Percentiles rank a stretch among this genome's conserved stretches.
These are phyloP conservation scores for Pulveroboletus sp. DNA, from an alignment of 768 basidiomycete species.

Conservation along the genomic window DNA sequence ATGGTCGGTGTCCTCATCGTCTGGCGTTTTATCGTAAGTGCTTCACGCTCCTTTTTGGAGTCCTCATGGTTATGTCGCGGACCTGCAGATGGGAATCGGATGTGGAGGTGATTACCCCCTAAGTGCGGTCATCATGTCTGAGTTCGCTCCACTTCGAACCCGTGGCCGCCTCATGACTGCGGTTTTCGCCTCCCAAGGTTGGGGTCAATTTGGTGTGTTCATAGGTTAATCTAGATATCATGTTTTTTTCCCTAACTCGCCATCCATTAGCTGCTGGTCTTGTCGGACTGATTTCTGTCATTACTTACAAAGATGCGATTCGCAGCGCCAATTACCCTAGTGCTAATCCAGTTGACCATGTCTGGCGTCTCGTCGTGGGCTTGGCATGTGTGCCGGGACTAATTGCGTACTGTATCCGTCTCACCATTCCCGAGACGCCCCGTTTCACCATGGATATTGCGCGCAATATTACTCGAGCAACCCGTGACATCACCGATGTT, in stretches of 20 bases:
- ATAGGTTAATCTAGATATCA: background rate
- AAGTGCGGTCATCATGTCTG: constrained; percentile 81
- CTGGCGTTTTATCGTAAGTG: constrained; percentile 71
- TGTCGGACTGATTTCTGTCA: constrained; percentile 56
- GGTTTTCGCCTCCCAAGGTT: constrained; percentile 83
- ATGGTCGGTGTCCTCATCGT: constrained; percentile 70
- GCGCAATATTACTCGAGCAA: constrained; percentile 67
- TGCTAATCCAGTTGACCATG: constrained; percentile 57
- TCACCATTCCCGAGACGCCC: constrained; percentile 89
- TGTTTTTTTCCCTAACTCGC: background rate
- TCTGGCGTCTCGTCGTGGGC: constrained; percentile 86
- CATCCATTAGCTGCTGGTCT: constrained; percentile 52
- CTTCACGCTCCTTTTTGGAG: background rate
- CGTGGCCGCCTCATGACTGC: constrained; percentile 87
- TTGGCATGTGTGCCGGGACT: constrained; percentile 76
- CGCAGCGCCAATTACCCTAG: constrained; percentile 37
- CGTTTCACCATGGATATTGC: constrained; percentile 90
- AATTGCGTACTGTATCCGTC: constrained; percentile 81
- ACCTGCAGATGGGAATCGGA: constrained; percentile 62
- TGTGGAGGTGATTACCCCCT: constrained; percentile 87
- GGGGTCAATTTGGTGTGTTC: constrained; percentile 72
- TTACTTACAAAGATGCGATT: constrained; percentile 57
- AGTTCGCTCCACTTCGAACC: constrained; percentile 72
- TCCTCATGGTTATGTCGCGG: background rate
- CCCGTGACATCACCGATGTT: constrained; percentile 64